Conservation (phyloP, 495 filamentous ascomycete genomes). For the Aspergillus diversus region DNA sequence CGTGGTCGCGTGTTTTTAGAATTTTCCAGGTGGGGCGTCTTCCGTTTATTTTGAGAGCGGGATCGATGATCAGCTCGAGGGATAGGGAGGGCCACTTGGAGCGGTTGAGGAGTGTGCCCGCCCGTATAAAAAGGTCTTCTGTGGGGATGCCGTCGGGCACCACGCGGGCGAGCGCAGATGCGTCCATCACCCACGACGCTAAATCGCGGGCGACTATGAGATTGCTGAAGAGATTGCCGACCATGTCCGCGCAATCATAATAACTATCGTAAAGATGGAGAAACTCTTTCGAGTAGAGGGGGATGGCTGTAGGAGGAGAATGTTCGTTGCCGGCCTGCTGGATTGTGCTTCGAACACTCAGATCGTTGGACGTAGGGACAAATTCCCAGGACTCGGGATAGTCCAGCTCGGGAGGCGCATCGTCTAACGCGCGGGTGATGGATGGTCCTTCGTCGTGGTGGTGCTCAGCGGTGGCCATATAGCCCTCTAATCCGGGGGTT, state of each 20-base stretch:
- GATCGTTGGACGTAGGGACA: no score
- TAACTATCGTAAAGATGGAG: constrained; percentile 69
- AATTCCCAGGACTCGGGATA: no score
- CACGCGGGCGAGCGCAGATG: constrained; percentile 48
- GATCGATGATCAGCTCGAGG: constrained; percentile 50
- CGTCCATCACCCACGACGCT: constrained; percentile 73
- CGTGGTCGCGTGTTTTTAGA: constrained; percentile 65
- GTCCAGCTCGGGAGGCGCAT: no score
- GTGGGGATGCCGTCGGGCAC: constrained; percentile 45
- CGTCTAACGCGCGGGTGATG: no score
- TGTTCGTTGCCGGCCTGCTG: no score
- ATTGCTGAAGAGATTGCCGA: constrained; percentile 64
- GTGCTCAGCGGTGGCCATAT: no score
- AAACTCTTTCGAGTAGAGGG: constrained; percentile 71
- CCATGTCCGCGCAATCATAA: constrained; percentile 50
- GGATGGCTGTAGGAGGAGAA: no score
- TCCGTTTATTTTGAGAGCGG: constrained; percentile 46
- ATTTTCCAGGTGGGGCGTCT: constrained; percentile 67
- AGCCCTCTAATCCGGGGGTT: no score
- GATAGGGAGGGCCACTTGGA: constrained; percentile 52
- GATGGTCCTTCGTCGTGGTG: no score
- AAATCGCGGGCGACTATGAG: constrained; percentile 69
- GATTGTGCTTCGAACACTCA: no score
- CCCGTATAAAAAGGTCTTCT: constrained; percentile 54
- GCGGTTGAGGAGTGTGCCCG: constrained; percentile 57